These are phyloP conservation scores for Malbranchea zuffiana DNA, from an alignment of 2,329 filamentous ascomycete genomes.

Conservation along the genomic window DNA sequence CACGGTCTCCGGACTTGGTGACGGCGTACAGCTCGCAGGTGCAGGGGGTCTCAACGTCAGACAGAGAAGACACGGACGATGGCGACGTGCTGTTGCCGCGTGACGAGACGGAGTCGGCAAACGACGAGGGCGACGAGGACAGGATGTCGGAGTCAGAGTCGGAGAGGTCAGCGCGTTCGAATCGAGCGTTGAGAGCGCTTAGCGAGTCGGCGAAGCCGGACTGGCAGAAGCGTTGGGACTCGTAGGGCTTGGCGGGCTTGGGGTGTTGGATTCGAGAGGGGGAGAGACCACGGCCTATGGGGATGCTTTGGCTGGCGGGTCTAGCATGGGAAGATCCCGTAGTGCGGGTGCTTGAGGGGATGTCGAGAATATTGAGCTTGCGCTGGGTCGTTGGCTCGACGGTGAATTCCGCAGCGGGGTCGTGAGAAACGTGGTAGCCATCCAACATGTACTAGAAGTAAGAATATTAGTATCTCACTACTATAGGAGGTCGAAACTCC, in stretches of 20 bases:
- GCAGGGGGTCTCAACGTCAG: conserved; percentile 54
- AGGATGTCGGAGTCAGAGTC: conserved; percentile 63
- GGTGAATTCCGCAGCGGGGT: conserved; percentile 78
- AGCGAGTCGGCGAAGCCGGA: conserved; percentile 65
- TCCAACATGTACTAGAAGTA: conserved; percentile 81
- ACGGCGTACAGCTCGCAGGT: conserved; percentile 95
- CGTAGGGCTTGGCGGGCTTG: conserved; percentile 77
- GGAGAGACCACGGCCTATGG: conserved; percentile 80
- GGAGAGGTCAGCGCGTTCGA: conserved; percentile 58
- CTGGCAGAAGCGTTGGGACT: conserved; percentile 76
- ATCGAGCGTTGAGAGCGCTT: conserved; percentile 68
- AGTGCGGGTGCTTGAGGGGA: conserved; percentile 50
- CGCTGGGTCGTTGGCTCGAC: conserved; percentile 94
- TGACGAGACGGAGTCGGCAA: conserved; percentile 53
- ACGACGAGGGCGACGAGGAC: conserved; percentile 62
- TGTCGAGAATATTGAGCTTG: conserved; percentile 94
- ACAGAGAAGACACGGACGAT: conserved; percentile 54
- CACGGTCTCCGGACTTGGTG: conserved; percentile 80
- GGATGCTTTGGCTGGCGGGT: conserved; percentile 47
- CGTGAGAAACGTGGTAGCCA: conserved; percentile 95
- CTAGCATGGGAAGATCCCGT: conserved; percentile 31
- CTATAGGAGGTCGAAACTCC: background rate
- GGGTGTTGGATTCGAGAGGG: conserved; percentile 83
- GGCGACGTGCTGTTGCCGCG: conserved; percentile 53
- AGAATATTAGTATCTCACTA: conserved; percentile 12